Evolutionary conservation across 2,329 filamentous ascomycete species (phyloP).

Genomic region (Alternaria atra): DNA sequence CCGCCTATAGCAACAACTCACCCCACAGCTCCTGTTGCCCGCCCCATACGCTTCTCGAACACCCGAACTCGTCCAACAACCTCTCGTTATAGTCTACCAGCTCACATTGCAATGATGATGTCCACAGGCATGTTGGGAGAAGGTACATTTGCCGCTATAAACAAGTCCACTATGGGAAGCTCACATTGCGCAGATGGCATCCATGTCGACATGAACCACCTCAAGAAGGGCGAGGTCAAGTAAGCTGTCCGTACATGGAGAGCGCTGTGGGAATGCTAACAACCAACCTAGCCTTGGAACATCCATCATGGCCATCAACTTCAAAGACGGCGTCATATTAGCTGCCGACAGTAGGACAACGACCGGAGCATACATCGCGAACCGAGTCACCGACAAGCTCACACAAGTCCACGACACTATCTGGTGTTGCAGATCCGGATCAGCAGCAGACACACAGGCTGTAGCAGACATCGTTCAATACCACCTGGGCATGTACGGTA

Average conservation of each 20-base stretch:
- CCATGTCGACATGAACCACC: constrained; percentile 96
- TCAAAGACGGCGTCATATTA: constrained; percentile 98
- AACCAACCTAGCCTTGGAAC: constrained; percentile 78
- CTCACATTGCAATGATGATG: constrained; percentile 37
- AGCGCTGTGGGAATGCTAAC: constrained; percentile 7
- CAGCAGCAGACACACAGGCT: constrained; percentile 95
- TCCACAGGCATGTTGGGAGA: constrained; percentile 51
- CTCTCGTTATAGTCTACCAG: constrained; percentile 1
- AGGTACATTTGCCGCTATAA: constrained; percentile 36
- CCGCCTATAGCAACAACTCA: constrained; percentile 14
- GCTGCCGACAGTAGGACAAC: constrained; percentile 97
- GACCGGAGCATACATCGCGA: constrained; percentile 97
- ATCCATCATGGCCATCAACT: constrained; percentile 99
- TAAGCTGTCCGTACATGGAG: constrained; percentile 60
- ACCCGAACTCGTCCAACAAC: background rate
- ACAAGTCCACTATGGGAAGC: constrained; percentile 24
- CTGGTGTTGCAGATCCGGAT: constrained; percentile 99
- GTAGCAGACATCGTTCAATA: constrained; percentile 98
- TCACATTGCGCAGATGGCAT: constrained; percentile 81
- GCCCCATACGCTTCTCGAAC: background rate
- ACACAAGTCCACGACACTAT: constrained; percentile 98
- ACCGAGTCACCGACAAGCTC: constrained; percentile 98
- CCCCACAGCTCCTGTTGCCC: constrained; percentile 8
- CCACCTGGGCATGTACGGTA: constrained; percentile 90
- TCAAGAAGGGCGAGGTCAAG: constrained; percentile 99